Percentiles rank a stretch among this genome's conserved stretches.
These are phyloP conservation scores for Neofusicoccum laricinum DNA, from an alignment of 2,329 filamentous ascomycete genomes.

Conservation along the genomic window DNA sequence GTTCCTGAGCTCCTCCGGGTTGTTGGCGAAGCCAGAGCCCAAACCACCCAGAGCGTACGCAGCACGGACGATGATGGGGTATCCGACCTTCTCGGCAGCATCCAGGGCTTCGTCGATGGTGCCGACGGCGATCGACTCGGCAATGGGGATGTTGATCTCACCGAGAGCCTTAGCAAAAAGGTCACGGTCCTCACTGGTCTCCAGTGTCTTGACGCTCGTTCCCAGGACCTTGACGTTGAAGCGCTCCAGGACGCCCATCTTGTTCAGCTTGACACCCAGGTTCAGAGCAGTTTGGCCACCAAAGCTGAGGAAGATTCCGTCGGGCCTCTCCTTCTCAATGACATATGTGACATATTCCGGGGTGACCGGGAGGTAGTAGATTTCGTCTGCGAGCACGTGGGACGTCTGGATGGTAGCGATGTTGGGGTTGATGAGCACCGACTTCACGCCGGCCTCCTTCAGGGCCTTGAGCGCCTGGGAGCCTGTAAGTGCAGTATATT, in stretches of 20 bases:
- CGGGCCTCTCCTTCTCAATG: slow-evolving; percentile 91
- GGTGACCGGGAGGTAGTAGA: slow-evolving; percentile 97
- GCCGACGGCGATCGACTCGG: slow-evolving; percentile 88
- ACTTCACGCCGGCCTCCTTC: slow-evolving; percentile 88
- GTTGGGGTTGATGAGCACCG: slow-evolving; percentile 95
- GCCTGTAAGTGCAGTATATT: slow-evolving; percentile 53
- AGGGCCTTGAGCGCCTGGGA: slow-evolving; percentile 95
- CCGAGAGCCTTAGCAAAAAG: slow-evolving; percentile 93
- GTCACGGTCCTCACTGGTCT: slow-evolving; percentile 93
- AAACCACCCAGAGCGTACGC: slow-evolving; percentile 95
- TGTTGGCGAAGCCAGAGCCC: slow-evolving; percentile 92
- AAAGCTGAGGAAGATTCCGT: slow-evolving; percentile 96
- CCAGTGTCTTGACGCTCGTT: slow-evolving; percentile 89
- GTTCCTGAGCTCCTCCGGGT: slow-evolving; percentile 89
- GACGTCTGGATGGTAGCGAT: slow-evolving; percentile 98
- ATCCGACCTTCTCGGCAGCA: slow-evolving; percentile 82
- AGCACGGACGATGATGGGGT: slow-evolving; percentile 96
- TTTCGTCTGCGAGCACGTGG: slow-evolving; percentile 91
- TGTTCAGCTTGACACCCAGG: slow-evolving; percentile 95
- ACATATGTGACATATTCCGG: slow-evolving; percentile 97
- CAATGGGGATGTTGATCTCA: slow-evolving; percentile 96
- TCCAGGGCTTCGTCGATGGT: slow-evolving; percentile 90
- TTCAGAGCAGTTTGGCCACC: slow-evolving; percentile 97
- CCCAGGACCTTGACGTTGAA: slow-evolving; percentile 95
- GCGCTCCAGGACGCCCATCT: slow-evolving; percentile 90